These are phyloP conservation scores for Cyclostephanos tholiformis DNA, from an alignment of 108 stramenopile species.

Conservation along the genomic window DNA sequence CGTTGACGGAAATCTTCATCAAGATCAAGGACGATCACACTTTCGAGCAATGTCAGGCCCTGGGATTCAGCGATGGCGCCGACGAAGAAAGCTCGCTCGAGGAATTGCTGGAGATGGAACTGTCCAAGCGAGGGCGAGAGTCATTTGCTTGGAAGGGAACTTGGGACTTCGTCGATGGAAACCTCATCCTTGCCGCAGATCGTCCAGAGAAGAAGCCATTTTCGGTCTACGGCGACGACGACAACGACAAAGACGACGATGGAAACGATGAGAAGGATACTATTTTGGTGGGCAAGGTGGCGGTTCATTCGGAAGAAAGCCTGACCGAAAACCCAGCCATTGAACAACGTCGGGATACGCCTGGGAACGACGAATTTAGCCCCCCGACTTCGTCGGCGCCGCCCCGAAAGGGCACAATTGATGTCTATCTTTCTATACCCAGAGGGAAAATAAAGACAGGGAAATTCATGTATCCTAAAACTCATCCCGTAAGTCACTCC, in stretches of 20 bases:
- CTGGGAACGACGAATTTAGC: slow-evolving; percentile 3
- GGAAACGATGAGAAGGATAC: slow-evolving; percentile 55
- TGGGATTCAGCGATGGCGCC: slow-evolving; percentile 35
- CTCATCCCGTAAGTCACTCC: slow-evolving; percentile 53
- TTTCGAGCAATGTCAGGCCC: slow-evolving; percentile 66
- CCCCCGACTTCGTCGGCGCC: slow-evolving; percentile 3
- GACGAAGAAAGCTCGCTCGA: slow-evolving; percentile 28
- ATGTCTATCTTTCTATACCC: slow-evolving; percentile 77
- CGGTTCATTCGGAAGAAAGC: slow-evolving; percentile 53
- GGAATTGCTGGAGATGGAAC: slow-evolving; percentile 35
- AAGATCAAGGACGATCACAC: slow-evolving; percentile 81
- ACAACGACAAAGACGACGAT: slow-evolving; percentile 12
- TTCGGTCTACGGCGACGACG: slow-evolving; percentile 22
- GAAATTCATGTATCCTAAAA: slow-evolving; percentile 76
- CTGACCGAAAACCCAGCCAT: slow-evolving; percentile 59
- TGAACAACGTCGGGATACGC: slow-evolving; percentile 31
- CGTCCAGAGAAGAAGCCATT: slow-evolving; percentile 58
- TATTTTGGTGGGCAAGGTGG: slow-evolving; percentile 68
- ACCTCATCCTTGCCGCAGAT: slow-evolving; percentile 81
- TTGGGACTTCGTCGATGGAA: slow-evolving; percentile 79
- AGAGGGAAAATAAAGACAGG: slow-evolving; percentile 75
- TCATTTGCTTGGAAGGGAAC: slow-evolving; percentile 63
- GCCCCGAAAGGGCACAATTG: slow-evolving; percentile 32
- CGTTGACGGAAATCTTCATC: slow-evolving; percentile 61
- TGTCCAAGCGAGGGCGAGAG: slow-evolving; percentile 35